Conservation (phyloP, 108 stramenopile species). For the Pseudonitzschia delicatissima region DNA sequence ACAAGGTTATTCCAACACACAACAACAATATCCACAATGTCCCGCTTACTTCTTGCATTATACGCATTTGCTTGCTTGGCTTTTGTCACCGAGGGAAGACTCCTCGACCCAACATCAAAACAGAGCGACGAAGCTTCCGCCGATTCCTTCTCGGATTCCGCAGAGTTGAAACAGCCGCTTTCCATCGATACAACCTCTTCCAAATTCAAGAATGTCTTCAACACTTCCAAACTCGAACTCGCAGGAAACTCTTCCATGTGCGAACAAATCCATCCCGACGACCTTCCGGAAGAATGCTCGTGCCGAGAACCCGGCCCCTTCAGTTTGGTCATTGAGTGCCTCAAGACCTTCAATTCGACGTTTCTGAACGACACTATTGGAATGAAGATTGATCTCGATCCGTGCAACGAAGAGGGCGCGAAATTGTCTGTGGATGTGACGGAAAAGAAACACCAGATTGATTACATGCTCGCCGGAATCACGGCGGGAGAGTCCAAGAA, state of each 20-base stretch:
- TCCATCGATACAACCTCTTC: background rate
- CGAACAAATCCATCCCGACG: conserved; percentile 34
- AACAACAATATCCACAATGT: too few species aligned
- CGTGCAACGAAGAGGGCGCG: conserved; percentile 41
- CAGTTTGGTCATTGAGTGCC: conserved; percentile 37
- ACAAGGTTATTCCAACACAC: too few species aligned
- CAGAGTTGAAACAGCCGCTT: background rate
- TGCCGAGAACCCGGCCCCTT: conserved; percentile 34
- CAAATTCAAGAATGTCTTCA: background rate
- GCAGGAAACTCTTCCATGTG: conserved; percentile 25
- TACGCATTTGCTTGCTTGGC: background rate
- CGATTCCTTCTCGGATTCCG: background rate
- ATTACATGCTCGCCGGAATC: conserved; percentile 32
- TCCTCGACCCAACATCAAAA: background rate
- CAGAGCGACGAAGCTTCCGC: background rate
- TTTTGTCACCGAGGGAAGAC: background rate
- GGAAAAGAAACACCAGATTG: conserved; percentile 37
- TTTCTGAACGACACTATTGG: conserved; percentile 50
- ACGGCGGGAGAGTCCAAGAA: conserved; percentile 36
- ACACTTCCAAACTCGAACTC: background rate
- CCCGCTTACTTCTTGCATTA: too few species aligned
- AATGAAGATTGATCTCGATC: conserved; percentile 46
- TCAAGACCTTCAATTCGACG: conserved; percentile 27
- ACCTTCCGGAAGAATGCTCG: conserved; percentile 36
- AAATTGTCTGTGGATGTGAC: conserved; percentile 33